Base-by-base conservation (phyloP, 1,139 yeast species). In the Debaryomyces robertsiae region DNA sequence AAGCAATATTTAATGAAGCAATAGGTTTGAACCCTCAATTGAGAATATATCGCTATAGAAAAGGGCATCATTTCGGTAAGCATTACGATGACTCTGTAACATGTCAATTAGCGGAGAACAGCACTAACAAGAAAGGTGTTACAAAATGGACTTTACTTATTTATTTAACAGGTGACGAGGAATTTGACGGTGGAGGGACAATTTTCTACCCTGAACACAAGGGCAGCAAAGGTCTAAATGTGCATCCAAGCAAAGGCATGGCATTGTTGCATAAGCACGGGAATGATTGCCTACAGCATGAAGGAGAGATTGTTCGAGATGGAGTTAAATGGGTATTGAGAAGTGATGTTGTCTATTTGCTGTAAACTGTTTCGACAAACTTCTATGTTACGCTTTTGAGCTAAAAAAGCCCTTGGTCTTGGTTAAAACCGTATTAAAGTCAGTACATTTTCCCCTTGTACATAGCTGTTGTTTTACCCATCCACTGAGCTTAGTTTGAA, bases 241-340 rank as follows among this genome's bases (percentile, higher is more conserved):
- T 80, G 1, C 75, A 73, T 42, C 84, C 85, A 0, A 52, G 59
- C 9, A 72, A 68, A 47, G 88, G 87, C 0, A 69, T 77, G 75
- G 83, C 84, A 0, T 63, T 82, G 32, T 59, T 82, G 38, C 88
- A 82, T 52, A 80, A 80, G 47, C 88, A 82, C 53, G 87, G 87
- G 0, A 82, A 78, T 43, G 84, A 81, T 49, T 82, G 88, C 53
- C 55, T 82, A 48, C 56, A 71, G 39, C 88, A 82, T 49, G 86
- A 81, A 51, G 86, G 80, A 2, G 77, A 75, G 46, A 48, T 69
- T 40, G 85, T 82, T 0, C 60, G 54, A 13, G 57, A 50, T 3
- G 88, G 88, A 0, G 77, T 61, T 31, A 82, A 82, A 53, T 82
- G 87, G 88, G 81, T 82, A 1, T 58, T 82, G 10, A 60, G 88